Base-by-base conservation (phyloP, 1,284 basidiomycete genomes). In the Puccinia novopanici region DNA sequence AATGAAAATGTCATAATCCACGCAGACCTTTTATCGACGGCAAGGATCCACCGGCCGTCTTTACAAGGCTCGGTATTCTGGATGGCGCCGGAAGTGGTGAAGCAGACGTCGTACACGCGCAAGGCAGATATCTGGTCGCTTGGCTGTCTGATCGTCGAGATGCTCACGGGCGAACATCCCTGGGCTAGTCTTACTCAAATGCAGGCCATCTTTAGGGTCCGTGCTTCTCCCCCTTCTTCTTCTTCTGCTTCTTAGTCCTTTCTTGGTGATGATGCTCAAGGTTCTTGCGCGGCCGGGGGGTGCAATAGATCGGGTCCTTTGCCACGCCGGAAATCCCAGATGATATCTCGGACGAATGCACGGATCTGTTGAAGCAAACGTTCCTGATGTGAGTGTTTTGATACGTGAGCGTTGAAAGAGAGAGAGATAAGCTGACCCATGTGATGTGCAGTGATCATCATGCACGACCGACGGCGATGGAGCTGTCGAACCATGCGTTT, bases 101-200 rank as follows among this genome's bases (percentile, higher is more conserved):
- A 97, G 86, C 96, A 99, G 87, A 95, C 92, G 24, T 89, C 90
- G 1, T 95, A 98, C 85, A 97, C 95, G 6, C 90, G 89, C 84
- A 98, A 98, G 85, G 95, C 95, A 8, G 97, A 99, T 86, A 98
- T 99, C 75, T 99, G 97, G 97, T 94, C 93, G 84, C 91, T 99
- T 0, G 97, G 97, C 2, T 99, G 97, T 86, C 87, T 99, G 71
- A 92, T 98, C 19, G 94, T 99, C 24, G 97, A 99, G 86, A 99
- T 99, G 97, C 88, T 99, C 81, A 98, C 94, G 0, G 96, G 96
- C 3, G 92, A 95, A 83, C 96, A 98, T 86, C 97, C 97, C 0
- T 99, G 94, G 93, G 93, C 96, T 0, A 92, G 94, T 82, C 88
- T 99, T 37, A 95, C 93, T n/a, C 96, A 99, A 87, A 98, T 98